These are phyloP conservation scores for Fraxinus dipetala DNA, from an alignment of 305 asterid genomes.

Conservation along the genomic window DNA sequence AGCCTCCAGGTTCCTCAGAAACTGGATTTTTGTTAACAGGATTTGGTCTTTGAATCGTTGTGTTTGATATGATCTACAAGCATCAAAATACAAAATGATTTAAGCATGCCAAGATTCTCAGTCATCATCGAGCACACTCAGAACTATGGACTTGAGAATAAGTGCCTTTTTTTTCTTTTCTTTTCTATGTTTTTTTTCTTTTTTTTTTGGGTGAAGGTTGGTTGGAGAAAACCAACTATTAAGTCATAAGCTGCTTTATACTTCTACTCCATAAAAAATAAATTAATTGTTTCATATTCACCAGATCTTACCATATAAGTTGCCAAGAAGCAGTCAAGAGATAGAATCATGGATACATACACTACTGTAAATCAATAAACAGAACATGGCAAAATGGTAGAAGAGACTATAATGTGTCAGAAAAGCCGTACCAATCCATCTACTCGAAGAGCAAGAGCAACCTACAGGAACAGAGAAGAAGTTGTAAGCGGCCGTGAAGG, in stretches of 20 bases:
- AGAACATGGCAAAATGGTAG: background rate
- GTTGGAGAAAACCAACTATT: background rate
- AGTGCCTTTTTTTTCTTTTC: background rate
- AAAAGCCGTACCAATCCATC: constrained; percentile 83
- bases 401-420: background rate
- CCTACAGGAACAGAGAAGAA: constrained; percentile 50
- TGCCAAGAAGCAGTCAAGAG: background rate
- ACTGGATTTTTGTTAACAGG: constrained; percentile 52
- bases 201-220: background rate
- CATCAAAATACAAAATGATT: background rate
- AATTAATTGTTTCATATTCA: background rate
- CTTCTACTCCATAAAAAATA: background rate
- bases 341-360: background rate
- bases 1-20: constrained; percentile 81
- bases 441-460: constrained; percentile 87
- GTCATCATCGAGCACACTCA: background rate
- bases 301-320: background rate
- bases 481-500: background rate
- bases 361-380: background rate
- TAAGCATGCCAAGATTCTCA: background rate
- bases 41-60: constrained; percentile 84
- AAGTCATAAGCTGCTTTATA: background rate
- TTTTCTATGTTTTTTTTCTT: too few relatives aligned
- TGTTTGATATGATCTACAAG: constrained; percentile 83
- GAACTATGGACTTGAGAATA: background rate